Evolutionary conservation across 192 early-diverging fungal species (phyloP).

Genomic region (Kickxella alabastrina): DNA sequence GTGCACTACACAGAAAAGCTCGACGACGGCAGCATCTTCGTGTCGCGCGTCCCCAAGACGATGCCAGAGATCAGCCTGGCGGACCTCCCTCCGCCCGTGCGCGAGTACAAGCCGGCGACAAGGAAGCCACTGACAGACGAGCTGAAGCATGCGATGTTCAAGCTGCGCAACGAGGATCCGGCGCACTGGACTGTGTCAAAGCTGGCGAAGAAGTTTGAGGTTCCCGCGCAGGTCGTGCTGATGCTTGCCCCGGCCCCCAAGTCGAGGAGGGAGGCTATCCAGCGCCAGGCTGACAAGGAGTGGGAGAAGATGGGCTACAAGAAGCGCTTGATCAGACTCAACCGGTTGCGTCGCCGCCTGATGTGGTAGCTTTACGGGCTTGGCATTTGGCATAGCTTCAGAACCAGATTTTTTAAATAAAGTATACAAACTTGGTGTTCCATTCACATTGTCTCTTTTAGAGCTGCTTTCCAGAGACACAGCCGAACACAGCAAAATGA

Average conservation of each 20-base stretch:
- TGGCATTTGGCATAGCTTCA: no score
- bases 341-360: conserved; percentile 49
- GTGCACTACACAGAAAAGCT: conserved; percentile 46
- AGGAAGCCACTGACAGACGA: conserved; percentile 28
- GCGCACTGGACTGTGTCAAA: conserved; percentile 48
- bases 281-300: conserved; percentile 32
- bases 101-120: conserved; percentile 9
- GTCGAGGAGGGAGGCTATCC: conserved; percentile 43
- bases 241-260: conserved; percentile 31
- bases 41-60: conserved; percentile 42
- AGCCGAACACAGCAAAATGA: no score
- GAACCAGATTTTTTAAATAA: no score
- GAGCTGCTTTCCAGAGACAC: no score
- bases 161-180: conserved; percentile 50
- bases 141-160: conserved; percentile 20
- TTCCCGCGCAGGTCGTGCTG: conserved; percentile 29
- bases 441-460: no score
- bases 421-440: no score
- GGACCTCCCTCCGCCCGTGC: conserved; percentile 47
- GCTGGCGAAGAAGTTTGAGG: conserved; percentile 48
- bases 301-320: conserved; percentile 50
- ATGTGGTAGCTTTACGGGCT: conserved; percentile 27
- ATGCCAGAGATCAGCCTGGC: conserved; percentile 33
- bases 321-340: conserved; percentile 47
- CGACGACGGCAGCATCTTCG: conserved; percentile 52